These are phyloP conservation scores for Elaeis oleifera DNA, from an alignment of 202 grass and related monocot genomes.

Conservation along the genomic window DNA sequence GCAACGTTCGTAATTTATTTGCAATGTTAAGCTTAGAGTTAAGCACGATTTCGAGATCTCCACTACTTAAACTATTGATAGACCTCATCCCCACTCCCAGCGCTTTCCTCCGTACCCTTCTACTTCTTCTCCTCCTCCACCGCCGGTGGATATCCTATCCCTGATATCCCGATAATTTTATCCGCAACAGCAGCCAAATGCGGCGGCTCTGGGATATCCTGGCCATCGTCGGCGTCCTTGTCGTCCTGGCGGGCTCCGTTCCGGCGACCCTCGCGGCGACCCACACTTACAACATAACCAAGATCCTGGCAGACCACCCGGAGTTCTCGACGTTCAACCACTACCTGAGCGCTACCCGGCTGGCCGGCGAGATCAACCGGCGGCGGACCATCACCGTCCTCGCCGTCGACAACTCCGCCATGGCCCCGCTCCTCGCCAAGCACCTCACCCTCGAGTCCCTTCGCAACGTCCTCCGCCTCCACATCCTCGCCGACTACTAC, in stretches of 20 bases:
- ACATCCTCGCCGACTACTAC: conserved; percentile 89
- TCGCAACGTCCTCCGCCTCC: conserved; percentile 66
- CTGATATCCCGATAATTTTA: too few relatives aligned
- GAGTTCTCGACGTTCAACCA: conserved; percentile 79
- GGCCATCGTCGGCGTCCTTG: not conserved
- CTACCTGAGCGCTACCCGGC: conserved; percentile 57
- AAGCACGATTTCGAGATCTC: too few relatives aligned
- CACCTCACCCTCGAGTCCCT: conserved; percentile 52
- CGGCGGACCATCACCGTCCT: conserved; percentile 81
- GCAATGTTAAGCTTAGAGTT: too few relatives aligned
- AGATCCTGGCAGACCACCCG: conserved; percentile 59
- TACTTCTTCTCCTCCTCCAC: too few relatives aligned
- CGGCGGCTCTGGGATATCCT: too few relatives aligned
- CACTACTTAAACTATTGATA: too few relatives aligned
- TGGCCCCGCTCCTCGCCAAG: conserved; percentile 32
- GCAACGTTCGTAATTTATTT: too few relatives aligned
- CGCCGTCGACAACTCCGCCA: conserved; percentile 50
- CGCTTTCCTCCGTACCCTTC: too few relatives aligned
- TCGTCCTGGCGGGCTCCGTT: conserved; percentile 7
- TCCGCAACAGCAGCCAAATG: too few relatives aligned
- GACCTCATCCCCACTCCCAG: too few relatives aligned
- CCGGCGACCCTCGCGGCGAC: conserved; percentile 13
- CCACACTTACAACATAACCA: conserved; percentile 63
- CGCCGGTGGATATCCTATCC: too few relatives aligned
- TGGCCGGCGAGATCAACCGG: conserved; percentile 69